Conservation (phyloP, 169 alveolate species). For the Eimeria necatrix region DNA sequence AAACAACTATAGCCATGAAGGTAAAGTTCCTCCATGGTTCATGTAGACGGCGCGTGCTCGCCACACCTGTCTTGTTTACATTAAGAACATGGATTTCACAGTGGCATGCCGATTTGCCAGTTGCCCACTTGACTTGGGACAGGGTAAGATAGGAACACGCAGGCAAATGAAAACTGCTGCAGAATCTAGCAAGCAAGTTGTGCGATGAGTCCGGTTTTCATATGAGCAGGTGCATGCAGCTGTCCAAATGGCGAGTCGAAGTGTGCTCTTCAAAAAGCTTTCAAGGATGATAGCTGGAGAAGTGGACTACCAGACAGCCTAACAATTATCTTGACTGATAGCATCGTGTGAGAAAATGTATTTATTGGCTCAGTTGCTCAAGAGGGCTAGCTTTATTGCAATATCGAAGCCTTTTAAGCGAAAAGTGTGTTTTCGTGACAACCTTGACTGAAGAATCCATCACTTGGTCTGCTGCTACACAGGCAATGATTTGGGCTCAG, state of each 20-base stretch:
- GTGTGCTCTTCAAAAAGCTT: constrained; percentile 6
- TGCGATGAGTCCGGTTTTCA: too few relatives aligned
- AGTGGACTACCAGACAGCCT: constrained; percentile 8
- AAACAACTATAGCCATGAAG: neutral
- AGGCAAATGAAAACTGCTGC: too few relatives aligned
- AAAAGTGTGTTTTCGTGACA: too few relatives aligned
- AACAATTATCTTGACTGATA: neutral
- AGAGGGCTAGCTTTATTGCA: too few relatives aligned
- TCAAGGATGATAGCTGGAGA: constrained; percentile 4
- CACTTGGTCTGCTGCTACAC: neutral
- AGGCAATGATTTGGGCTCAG: constrained; percentile 47
- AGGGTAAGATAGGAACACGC: too few relatives aligned
- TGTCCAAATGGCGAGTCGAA: constrained; percentile 21
- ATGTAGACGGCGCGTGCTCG: neutral
- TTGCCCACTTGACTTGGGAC: too few relatives aligned
- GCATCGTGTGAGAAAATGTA: neutral
- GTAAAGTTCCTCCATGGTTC: neutral
- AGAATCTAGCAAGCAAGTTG: too few relatives aligned
- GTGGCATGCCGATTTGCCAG: too few relatives aligned
- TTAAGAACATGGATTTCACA: neutral
- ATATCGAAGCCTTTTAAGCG: too few relatives aligned
- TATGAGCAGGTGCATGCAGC: constrained; percentile 40
- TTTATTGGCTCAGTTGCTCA: too few relatives aligned
- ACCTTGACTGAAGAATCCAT: too few relatives aligned
- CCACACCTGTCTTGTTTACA: neutral